Conservation (phyloP, 306 rosid genomes). For the Ormosia emarginata region DNA sequence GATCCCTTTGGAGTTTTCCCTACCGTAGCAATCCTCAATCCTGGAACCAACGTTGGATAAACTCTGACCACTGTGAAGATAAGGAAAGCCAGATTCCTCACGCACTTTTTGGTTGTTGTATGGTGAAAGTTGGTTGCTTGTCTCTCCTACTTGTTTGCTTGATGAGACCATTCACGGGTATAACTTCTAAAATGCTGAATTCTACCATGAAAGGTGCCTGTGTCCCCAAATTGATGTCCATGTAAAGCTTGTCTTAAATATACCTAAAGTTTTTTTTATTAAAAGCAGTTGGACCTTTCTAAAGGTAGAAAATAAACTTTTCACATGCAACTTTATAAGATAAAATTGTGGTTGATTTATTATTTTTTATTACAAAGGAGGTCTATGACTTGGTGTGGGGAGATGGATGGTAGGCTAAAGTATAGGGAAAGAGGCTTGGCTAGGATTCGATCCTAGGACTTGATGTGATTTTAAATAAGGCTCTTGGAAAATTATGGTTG, state of each 20-base stretch:
- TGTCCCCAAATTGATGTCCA: background rate
- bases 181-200: background rate
- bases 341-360: background rate
- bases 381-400: too few species aligned
- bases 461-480: background rate
- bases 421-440: background rate
- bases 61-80: background rate
- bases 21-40: background rate
- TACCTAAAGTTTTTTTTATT: background rate
- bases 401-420: too few species aligned
- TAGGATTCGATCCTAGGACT: background rate
- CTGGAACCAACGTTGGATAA: background rate
- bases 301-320: background rate
- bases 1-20: background rate
- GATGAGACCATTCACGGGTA: background rate
- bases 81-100: background rate
- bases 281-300: background rate
- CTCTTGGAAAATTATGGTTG: background rate
- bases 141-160: background rate
- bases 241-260: background rate
- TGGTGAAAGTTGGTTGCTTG: background rate
- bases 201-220: background rate
- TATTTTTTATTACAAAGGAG: too few species aligned
- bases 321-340: background rate
- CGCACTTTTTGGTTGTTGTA: too few species aligned